These are phyloP conservation scores for Neopestalotiopsis sp. DNA, from an alignment of 2,329 filamentous ascomycete genomes.

Conservation along the genomic window DNA sequence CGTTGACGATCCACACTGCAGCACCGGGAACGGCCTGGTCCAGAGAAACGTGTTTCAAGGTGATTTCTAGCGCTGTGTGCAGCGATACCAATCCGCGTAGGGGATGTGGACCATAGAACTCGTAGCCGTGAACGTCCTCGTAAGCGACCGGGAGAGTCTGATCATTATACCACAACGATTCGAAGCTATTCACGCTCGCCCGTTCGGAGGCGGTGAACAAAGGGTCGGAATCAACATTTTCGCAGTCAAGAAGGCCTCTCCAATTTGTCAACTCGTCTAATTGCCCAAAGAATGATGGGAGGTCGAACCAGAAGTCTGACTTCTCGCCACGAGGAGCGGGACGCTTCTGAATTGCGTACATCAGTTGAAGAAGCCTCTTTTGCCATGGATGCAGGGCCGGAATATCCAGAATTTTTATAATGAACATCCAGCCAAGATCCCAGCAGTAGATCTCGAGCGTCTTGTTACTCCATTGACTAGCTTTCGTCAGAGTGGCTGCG, in stretches of 20 bases:
- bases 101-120: background rate
- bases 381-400: background rate
- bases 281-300: background rate
- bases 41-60: background rate
- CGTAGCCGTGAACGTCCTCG: background rate
- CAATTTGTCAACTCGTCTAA: background rate
- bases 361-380: background rate
- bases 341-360: background rate
- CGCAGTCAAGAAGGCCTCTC: background rate
- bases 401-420: background rate
- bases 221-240: background rate
- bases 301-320: background rate
- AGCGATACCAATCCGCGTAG: background rate
- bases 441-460: background rate
- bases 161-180: background rate
- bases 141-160: background rate
- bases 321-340: background rate
- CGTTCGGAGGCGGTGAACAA: background rate
- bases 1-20: background rate
- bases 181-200: background rate
- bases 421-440: background rate
- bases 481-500: too few relatives aligned
- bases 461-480: background rate
- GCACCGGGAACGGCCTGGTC: background rate
- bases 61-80: background rate